These are phyloP conservation scores for Leptographium procerum DNA, from an alignment of 2,329 filamentous ascomycete species.

Conservation along the genomic window DNA sequence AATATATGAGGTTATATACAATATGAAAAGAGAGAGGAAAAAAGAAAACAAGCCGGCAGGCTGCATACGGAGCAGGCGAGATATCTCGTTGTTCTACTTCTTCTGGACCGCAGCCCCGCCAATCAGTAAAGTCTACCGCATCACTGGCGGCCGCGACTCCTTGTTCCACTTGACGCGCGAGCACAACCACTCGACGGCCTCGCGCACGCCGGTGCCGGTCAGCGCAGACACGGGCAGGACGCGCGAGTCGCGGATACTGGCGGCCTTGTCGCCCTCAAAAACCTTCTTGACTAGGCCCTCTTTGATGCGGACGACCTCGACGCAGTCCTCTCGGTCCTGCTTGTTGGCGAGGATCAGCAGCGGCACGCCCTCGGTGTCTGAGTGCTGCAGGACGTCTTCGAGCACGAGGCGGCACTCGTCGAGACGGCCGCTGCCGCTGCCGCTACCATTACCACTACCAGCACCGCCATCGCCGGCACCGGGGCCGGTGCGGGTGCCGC, in stretches of 20 bases:
- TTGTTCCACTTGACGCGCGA: constrained; percentile 94
- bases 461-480: too few species aligned
- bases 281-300: constrained; percentile 92
- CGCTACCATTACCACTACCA: neutral
- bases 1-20: neutral
- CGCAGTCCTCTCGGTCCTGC: constrained; percentile 92
- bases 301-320: constrained; percentile 95
- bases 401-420: constrained; percentile 85
- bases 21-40: neutral
- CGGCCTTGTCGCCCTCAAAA: constrained; percentile 85
- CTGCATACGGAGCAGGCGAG: too few species aligned
- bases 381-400: constrained; percentile 78
- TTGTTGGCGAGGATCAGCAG: constrained; percentile 92
- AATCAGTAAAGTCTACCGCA: constrained; percentile 48
- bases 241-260: constrained; percentile 75
- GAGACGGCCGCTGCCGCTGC: constrained; percentile 43
- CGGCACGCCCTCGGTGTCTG: constrained; percentile 83
- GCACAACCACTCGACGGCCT: constrained; percentile 95
- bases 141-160: constrained; percentile 80
- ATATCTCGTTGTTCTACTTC: too few species aligned
- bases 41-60: neutral
- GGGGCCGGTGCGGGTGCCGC: neutral
- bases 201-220: constrained; percentile 73
- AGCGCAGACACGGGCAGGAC: constrained; percentile 89
- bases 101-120: too few species aligned